Base-by-base conservation (phyloP, 345 rosid species). In the Anacardium occidentale region DNA sequence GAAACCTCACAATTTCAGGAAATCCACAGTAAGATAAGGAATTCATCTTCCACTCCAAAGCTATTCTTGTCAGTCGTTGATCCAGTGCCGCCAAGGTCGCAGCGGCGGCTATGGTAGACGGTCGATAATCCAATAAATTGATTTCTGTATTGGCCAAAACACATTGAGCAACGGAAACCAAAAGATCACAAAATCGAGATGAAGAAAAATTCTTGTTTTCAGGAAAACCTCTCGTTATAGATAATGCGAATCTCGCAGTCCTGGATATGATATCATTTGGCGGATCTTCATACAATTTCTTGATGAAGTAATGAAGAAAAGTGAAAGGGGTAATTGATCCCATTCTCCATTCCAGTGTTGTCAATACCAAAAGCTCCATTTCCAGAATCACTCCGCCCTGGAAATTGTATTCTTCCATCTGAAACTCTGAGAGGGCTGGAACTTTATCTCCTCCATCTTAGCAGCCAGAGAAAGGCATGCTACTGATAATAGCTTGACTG, bases 391-490 rank as follows among this genome's bases (percentile, higher is more conserved):
- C 74, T 66, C 68, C 71, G 65, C 80, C 73, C 62, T 72, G 79
- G 54, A 88, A 84, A 59, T 78, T 69, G 68, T 57, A 79, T 48
- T 70, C 86, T 50, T 68, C 66, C 15, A 77, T 62, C 80, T 77
- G 85, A 57, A 86, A 82, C 62, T 84, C 82, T 62, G 83, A 68
- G 9, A 88, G 60, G 34, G 77, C 68, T 20, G 88, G 88, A 40
- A 76, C 88, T 71, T 64, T 53, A 75, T 10, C 79, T 86, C 92
- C 76, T 88, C 92, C 82, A 88, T 81, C 48, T 90, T 90, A 48
- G 91, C 95, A 17, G 92, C 92, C 54, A 90, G 59, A 3, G 92
- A 86, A 24, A 90, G 81, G 66, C 92, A 88, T 42, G 92, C 88
- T 69, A 88, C 81, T 21, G 91, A 82, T 2, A 84, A 71, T 13